phyloP scores from a whole-genome alignment of 345 rosid genomes.

The Brassica nigra region DNA sequence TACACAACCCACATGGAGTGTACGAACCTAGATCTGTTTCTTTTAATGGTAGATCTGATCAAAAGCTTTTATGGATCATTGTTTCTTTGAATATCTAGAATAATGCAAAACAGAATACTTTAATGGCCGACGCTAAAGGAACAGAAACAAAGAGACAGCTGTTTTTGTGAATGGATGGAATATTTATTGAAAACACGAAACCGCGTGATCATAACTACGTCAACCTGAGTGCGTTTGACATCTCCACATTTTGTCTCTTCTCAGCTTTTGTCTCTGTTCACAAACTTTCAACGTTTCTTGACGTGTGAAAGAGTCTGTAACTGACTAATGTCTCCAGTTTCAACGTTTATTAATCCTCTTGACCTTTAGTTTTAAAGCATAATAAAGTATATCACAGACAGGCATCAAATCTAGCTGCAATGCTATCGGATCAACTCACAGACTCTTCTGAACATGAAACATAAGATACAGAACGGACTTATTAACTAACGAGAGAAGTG shows the following conservation, averaged over 20 bases:
- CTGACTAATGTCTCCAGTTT: neutral
- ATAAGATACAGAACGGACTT: neutral
- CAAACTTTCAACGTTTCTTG: slow-evolving; percentile 13
- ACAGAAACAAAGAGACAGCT: slow-evolving; percentile 36
- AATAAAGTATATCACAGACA: neutral
- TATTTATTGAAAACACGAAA: slow-evolving; percentile 23
- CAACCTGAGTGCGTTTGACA: slow-evolving; percentile 31
- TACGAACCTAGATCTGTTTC: slow-evolving; percentile 31
- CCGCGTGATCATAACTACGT: slow-evolving; percentile 39
- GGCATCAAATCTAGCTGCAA: slow-evolving; percentile 13
- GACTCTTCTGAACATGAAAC: slow-evolving; percentile 13
- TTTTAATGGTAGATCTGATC: slow-evolving; percentile 25
- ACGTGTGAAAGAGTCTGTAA: neutral
- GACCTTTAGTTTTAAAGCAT: neutral
- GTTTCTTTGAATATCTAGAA: slow-evolving; percentile 24
- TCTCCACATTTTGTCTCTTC: slow-evolving; percentile 32
- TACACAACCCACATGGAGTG: slow-evolving; percentile 35
- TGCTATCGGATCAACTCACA: slow-evolving; percentile 1
- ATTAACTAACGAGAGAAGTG: slow-evolving; percentile 4
- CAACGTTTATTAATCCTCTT: neutral
- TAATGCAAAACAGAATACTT: slow-evolving; percentile 29
- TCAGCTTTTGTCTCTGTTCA: slow-evolving; percentile 18
- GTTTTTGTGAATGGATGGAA: slow-evolving; percentile 28
- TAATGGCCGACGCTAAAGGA: slow-evolving; percentile 12
- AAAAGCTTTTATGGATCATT: slow-evolving; percentile 31